These are phyloP conservation scores for Umbilicus rupestris DNA, from an alignment of 164 flowering plant genomes.

Conservation along the genomic window DNA sequence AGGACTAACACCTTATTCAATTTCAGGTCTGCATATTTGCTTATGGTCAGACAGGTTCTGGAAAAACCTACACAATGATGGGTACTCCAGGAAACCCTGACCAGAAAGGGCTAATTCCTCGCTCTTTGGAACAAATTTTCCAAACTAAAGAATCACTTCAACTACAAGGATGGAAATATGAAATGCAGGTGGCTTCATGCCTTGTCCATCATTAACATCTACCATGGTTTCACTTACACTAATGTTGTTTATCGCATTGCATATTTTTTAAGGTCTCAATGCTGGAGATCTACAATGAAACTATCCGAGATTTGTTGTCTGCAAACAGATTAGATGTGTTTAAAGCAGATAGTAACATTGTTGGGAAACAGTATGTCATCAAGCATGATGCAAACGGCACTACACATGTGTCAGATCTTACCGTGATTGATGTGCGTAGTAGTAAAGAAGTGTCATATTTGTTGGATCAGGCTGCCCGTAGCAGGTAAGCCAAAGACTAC, in stretches of 20 bases:
- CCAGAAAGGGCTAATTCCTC: conserved; percentile 82
- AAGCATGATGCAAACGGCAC: conserved; percentile 88
- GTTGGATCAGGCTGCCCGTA: conserved; percentile 77
- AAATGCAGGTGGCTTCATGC: conserved; percentile 54
- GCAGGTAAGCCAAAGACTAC: conserved; percentile 43
- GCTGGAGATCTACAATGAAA: conserved; percentile 94
- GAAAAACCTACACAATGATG: conserved; percentile 98
- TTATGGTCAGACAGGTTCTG: conserved; percentile 98
- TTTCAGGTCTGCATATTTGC: conserved; percentile 95
- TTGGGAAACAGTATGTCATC: conserved; percentile 64
- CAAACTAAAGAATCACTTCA: conserved; percentile 59
- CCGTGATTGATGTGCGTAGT: conserved; percentile 77
- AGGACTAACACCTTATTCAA: neutral
- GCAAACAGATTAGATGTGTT: conserved; percentile 40
- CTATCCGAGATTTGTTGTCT: conserved; percentile 73
- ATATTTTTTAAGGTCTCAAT: conserved; percentile 55
- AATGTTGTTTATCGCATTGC: too few relatives aligned
- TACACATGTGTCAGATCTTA: conserved; percentile 83
- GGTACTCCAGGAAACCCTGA: conserved; percentile 72
- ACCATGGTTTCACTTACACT: neutral
- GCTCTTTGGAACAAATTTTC: conserved; percentile 87
- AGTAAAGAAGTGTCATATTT: conserved; percentile 74
- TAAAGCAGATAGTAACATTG: conserved; percentile 28
- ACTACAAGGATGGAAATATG: conserved; percentile 91
- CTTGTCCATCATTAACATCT: neutral